Conservation (phyloP, 306 rosid species). For the Lotus japonicus region DNA sequence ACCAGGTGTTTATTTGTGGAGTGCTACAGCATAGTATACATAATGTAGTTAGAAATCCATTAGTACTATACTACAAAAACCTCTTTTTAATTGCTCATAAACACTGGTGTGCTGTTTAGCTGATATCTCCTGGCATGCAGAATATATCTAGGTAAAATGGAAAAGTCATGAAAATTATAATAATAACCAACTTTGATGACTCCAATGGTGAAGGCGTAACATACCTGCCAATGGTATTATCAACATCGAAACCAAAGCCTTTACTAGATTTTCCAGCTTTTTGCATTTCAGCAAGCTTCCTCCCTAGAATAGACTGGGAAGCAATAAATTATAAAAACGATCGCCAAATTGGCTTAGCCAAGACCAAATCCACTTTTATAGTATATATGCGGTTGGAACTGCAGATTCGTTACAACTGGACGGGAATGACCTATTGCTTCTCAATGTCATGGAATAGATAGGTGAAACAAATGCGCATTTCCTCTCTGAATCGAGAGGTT, state of each 20-base stretch:
- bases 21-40: conserved; percentile 48
- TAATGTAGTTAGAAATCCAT: background rate
- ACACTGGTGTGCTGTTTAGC: background rate
- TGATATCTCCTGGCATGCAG: background rate
- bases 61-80: background rate
- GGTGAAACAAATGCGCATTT: no score
- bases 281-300: conserved; percentile 95
- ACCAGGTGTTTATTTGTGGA: conserved; percentile 86
- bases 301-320: conserved; percentile 70
- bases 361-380: no score
- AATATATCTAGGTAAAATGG: background rate
- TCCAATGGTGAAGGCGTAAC: background rate
- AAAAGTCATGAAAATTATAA: background rate
- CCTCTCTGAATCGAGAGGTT: no score
- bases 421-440: no score
- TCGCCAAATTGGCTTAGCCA: no score
- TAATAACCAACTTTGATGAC: background rate
- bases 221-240: conserved; percentile 94
- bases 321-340: background rate
- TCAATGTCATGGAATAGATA: no score
- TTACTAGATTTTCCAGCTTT: conserved; percentile 73
- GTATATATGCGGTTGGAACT: no score
- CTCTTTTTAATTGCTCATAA: background rate
- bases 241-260: conserved; percentile 79
- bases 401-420: no score